Conservation (phyloP, 768 basidiomycete species). For the Lactifluus hygrophoroides region DNA sequence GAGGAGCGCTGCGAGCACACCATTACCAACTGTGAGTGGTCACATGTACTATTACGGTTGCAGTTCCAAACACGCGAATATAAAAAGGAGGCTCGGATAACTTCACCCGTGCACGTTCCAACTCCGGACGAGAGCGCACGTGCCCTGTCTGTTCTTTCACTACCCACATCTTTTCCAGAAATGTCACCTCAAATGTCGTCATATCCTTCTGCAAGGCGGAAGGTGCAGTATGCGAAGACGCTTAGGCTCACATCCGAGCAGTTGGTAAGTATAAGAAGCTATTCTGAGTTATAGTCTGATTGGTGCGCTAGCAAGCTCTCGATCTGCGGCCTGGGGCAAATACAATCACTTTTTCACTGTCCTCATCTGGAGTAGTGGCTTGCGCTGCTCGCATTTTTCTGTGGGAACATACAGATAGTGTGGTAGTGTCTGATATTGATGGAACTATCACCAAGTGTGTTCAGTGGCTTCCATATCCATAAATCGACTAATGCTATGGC, state of each 20-base stretch:
- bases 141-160: background rate
- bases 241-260: slow-evolving; percentile 91
- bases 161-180: background rate
- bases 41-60: background rate
- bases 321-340: slow-evolving; percentile 83
- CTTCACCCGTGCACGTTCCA: background rate
- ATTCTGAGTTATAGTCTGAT: background rate
- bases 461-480: background rate
- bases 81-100: background rate
- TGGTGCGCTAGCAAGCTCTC: slow-evolving; percentile 59
- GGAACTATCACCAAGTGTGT: slow-evolving; percentile 96
- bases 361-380: slow-evolving; percentile 68
- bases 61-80: background rate
- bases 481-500: background rate
- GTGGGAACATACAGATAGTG: slow-evolving; percentile 85
- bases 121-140: background rate
- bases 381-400: slow-evolving; percentile 92
- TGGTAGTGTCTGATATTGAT: slow-evolving; percentile 96
- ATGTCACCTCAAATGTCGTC: background rate
- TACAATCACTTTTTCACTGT: slow-evolving; percentile 87
- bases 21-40: slow-evolving; percentile 1
- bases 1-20: background rate
- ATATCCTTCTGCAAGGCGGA: background rate
- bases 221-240: slow-evolving; percentile 80
- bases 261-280: slow-evolving; percentile 46